Evolutionary conservation across 2,329 filamentous ascomycete genomes (phyloP), one percentile per base, ranked within the genome.

Genomic region (Monosporascus sp.): DNA sequence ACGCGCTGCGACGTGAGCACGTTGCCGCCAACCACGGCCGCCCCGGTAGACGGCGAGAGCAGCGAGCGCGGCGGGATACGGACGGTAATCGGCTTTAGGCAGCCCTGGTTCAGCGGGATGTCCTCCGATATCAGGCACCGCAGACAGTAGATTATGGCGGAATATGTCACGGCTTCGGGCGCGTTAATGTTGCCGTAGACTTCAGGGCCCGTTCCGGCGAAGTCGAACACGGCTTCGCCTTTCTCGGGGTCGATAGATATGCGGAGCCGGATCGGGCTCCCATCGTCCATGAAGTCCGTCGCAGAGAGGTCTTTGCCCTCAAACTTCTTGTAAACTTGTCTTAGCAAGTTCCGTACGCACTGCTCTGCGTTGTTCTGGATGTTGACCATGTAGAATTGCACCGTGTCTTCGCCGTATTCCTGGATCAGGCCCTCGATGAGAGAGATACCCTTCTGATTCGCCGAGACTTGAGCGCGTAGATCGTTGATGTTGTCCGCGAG

Each of bases 41-140:
- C 87, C 45, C 84, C 85, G 58, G 86, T 82, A 0, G 84, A 87
- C 0, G 88, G 88, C 0, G 81, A 85, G 17, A 91, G 77, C 68
- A 91, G 87, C 18, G 81, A 86, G 57, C 81, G 82, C 9, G 81
- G 79, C 0, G 87, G 85, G 31, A 90, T 88, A 51, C 77, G 77
- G 62, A 90, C 85, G 56, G 82, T 77, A 60, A 91, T 86, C 0
- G 87, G 87, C 57, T 83, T 84, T 6, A 91, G 73, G 58, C 87
- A 91, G 56, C 88, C 88, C 72, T 91, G 88, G 68, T 91, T 91
- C 3, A 91, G 75, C 0, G 88, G 88, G 11, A 91, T 89, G 60
- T 91, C 87, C 63, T 88, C 82, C 35, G 80, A 84, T 63, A 91
- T 89, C 53, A 91, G 75, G 62, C 84, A 88, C 35, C 88, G 82